phyloP scores from a whole-genome alignment of 371 early-diverging fungal genomes.

The Haplosporangium sp. region DNA sequence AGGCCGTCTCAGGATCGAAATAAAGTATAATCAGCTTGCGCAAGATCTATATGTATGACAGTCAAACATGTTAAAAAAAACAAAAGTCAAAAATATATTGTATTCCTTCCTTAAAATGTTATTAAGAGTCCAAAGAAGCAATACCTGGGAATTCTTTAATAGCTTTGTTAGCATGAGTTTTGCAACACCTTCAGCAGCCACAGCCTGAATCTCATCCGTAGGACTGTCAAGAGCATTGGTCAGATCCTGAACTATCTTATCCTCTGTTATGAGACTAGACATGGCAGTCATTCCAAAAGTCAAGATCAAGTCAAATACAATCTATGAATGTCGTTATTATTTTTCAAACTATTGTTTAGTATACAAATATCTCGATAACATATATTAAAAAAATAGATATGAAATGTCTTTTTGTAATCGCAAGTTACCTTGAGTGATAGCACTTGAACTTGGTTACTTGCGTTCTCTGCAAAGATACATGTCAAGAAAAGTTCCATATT shows the following conservation, averaged over 20 bases:
- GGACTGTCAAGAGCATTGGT: slow-evolving; percentile 61
- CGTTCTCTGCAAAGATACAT: slow-evolving; percentile 53
- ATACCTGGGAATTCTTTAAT: slow-evolving; percentile 65
- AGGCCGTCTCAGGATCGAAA: slow-evolving; percentile 76
- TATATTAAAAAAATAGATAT: too few species aligned
- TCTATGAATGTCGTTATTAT: slow-evolving; percentile 52
- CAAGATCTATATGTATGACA: slow-evolving; percentile 62
- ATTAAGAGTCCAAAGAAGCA: too few species aligned
- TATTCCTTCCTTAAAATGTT: too few species aligned
- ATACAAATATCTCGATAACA: too few species aligned
- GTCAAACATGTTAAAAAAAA: neutral
- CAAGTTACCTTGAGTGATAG: slow-evolving; percentile 33
- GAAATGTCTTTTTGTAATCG: too few species aligned
- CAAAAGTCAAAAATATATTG: too few species aligned
- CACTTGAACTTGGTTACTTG: slow-evolving; percentile 27
- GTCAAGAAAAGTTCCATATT: slow-evolving; percentile 55
- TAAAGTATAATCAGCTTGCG: slow-evolving; percentile 79
- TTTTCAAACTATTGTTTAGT: too few species aligned
- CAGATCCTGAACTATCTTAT: slow-evolving; percentile 34
- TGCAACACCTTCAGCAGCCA: slow-evolving; percentile 71
- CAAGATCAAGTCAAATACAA: slow-evolving; percentile 71
- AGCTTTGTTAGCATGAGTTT: slow-evolving; percentile 74
- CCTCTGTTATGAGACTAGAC: slow-evolving; percentile 55
- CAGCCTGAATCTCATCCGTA: slow-evolving; percentile 62
- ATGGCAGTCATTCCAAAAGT: slow-evolving; percentile 64